Percentiles rank a stretch among this genome's conserved stretches.
phyloP scores from a whole-genome alignment of 805 yeast genomes.

The Ogataea polymorpha region DNA sequence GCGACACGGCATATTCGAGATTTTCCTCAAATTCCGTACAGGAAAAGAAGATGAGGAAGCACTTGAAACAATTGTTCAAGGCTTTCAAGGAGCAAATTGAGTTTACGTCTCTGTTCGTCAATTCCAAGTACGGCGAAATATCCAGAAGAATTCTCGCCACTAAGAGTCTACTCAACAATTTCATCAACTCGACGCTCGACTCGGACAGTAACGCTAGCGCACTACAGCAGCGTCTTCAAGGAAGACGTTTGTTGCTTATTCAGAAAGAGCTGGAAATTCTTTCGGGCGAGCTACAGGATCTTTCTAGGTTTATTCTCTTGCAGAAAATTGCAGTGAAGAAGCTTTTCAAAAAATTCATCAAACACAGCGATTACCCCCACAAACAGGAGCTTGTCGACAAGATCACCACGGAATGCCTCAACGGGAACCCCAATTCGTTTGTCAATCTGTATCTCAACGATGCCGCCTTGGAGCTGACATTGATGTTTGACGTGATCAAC shows the following conservation, averaged over 20 bases:
- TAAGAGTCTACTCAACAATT: conserved; percentile 26
- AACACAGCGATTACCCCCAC: conserved; percentile 38
- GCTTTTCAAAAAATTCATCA: conserved; percentile 65
- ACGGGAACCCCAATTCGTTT: conserved; percentile 50
- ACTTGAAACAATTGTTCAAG: conserved; percentile 35
- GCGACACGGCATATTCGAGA: conserved; percentile 4
- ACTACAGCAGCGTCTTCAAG: conserved; percentile 19
- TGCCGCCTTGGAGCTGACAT: conserved; percentile 57
- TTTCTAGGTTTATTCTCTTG: conserved; percentile 66
- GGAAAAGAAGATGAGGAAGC: conserved; percentile 21
- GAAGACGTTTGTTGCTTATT: conserved; percentile 23
- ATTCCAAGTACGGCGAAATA: conserved; percentile 67
- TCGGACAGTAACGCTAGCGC: conserved; percentile 3
- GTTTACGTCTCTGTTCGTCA: conserved; percentile 57
- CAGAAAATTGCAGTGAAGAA: conserved; percentile 75
- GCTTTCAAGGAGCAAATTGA: conserved; percentile 59
- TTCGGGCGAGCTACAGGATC: conserved; percentile 54
- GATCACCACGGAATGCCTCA: conserved; percentile 28
- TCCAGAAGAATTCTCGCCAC: conserved; percentile 41
- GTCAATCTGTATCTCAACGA: conserved; percentile 57
- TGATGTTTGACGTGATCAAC: conserved; percentile 47
- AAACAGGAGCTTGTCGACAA: conserved; percentile 34
- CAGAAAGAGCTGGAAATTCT: conserved; percentile 40
- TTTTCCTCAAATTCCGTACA: conserved; percentile 3
- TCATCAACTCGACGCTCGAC: conserved; percentile 19